Conservation (phyloP, 371 early-diverging fungal genomes). For the Mucor racemosus region DNA sequence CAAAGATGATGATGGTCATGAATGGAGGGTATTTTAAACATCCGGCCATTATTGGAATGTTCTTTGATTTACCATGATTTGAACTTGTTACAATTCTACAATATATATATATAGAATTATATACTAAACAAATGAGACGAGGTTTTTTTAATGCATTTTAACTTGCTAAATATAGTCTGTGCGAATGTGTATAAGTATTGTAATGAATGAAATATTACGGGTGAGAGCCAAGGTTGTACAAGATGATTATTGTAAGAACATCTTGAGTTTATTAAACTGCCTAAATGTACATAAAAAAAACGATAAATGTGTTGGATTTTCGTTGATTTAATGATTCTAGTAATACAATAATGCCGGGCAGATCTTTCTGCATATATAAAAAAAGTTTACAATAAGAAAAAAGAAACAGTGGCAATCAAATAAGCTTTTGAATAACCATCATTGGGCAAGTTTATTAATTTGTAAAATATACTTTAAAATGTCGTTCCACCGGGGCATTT, state of each 20-base stretch:
- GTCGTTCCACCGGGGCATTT: conserved; percentile 2
- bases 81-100: too few relatives aligned
- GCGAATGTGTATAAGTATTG: conserved; percentile 7
- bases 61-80: too few relatives aligned
- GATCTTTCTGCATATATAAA: not conserved
- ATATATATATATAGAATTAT: too few relatives aligned
- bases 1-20: too few relatives aligned
- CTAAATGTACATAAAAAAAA: not conserved
- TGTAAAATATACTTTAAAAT: too few relatives aligned
- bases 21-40: too few relatives aligned
- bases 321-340: not conserved
- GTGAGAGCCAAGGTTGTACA: not conserved
- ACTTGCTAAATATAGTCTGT: conserved; percentile 1
- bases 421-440: not conserved
- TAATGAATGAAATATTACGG: conserved; percentile 1
- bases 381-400: not conserved
- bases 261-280: not conserved
- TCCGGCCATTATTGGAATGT: too few relatives aligned
- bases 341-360: not conserved
- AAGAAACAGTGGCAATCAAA: not conserved
- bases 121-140: not conserved
- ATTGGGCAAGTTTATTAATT: conserved; percentile 7
- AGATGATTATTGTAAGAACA: not conserved
- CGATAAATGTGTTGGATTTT: not conserved
- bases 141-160: not conserved